phyloP scores from a whole-genome alignment of 768 basidiomycete species.

The Leucosporidium yakuticum region DNA sequence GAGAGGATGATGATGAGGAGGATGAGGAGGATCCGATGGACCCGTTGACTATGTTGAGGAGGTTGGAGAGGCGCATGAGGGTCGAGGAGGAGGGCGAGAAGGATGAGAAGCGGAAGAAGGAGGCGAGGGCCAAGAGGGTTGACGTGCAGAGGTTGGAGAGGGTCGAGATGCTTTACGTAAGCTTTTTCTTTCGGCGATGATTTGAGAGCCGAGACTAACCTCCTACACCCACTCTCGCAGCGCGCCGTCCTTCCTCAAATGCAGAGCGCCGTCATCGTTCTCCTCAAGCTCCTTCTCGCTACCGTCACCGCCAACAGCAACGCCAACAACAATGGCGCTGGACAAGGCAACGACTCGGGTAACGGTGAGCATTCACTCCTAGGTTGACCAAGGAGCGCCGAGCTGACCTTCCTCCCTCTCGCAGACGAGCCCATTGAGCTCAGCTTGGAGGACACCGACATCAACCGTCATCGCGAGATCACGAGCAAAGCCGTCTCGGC shows the following conservation, averaged over 20 bases:
- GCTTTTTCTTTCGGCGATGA: slow-evolving; percentile 39
- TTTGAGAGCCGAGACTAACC: not conserved
- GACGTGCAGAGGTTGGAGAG: slow-evolving; percentile 81
- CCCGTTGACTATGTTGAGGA: slow-evolving; percentile 34
- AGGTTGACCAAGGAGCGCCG: slow-evolving; percentile 2
- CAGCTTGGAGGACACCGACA: slow-evolving; percentile 84
- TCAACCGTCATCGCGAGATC: slow-evolving; percentile 90
- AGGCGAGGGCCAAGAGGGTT: slow-evolving; percentile 62
- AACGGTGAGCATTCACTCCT: not conserved
- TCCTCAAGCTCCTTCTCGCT: slow-evolving; percentile 84
- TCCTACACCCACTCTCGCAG: slow-evolving; percentile 46
- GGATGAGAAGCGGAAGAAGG: slow-evolving; percentile 51
- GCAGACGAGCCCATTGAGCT: slow-evolving; percentile 53
- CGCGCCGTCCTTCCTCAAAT: slow-evolving; percentile 73
- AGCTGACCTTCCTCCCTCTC: slow-evolving; percentile 20
- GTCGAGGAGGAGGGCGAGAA: slow-evolving; percentile 10
- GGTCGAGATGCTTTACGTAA: slow-evolving; percentile 88
- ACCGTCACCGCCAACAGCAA: slow-evolving; percentile 73
- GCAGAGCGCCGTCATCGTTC: slow-evolving; percentile 83
- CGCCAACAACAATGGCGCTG: slow-evolving; percentile 4
- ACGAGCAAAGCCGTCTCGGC: slow-evolving; percentile 96
- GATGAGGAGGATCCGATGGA: slow-evolving; percentile 39
- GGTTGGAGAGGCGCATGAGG: slow-evolving; percentile 17
- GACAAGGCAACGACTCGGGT: slow-evolving; percentile 1
- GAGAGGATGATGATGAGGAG: slow-evolving; percentile 19